Conservation (phyloP, 2,329 filamentous ascomycete genomes). For the Graphilbum fragrans region DNA sequence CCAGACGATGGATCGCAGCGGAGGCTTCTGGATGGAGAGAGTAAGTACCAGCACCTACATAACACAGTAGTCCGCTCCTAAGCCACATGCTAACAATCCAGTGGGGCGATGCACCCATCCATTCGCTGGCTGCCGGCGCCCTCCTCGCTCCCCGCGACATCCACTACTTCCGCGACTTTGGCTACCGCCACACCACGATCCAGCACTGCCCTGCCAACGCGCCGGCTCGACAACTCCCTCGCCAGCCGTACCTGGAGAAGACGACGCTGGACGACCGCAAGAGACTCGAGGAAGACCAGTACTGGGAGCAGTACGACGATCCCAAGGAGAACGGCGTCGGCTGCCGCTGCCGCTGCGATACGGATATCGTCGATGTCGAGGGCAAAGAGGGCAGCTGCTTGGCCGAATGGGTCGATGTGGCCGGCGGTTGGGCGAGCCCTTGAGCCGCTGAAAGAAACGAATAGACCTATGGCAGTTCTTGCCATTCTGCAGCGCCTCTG, state of each 20-base stretch:
- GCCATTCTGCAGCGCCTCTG: too few species aligned
- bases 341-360: slow-evolving; percentile 92
- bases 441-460: too few species aligned
- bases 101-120: slow-evolving; percentile 98
- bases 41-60: slow-evolving; percentile 34
- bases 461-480: too few species aligned
- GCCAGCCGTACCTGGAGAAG: slow-evolving; percentile 68
- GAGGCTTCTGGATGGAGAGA: slow-evolving; percentile 98
- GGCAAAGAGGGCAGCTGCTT: slow-evolving; percentile 94
- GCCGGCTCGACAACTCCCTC: slow-evolving; percentile 70
- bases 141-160: slow-evolving; percentile 73
- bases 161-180: slow-evolving; percentile 98
- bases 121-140: slow-evolving; percentile 87
- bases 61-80: slow-evolving; percentile 20
- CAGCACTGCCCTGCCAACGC: slow-evolving; percentile 97
- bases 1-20: slow-evolving; percentile 95
- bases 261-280: slow-evolving; percentile 73
- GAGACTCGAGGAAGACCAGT: slow-evolving; percentile 83
- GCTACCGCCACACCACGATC: slow-evolving; percentile 96
- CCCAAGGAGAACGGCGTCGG: slow-evolving; percentile 94
- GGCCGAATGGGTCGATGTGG: slow-evolving; percentile 93
- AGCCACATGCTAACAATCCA: too few species aligned
- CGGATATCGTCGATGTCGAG: slow-evolving; percentile 94
- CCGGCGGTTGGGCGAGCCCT: slow-evolving; percentile 71
- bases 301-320: slow-evolving; percentile 81